phyloP scores from a whole-genome alignment of 306 rosid species.

The Cicer chorassanicum region DNA sequence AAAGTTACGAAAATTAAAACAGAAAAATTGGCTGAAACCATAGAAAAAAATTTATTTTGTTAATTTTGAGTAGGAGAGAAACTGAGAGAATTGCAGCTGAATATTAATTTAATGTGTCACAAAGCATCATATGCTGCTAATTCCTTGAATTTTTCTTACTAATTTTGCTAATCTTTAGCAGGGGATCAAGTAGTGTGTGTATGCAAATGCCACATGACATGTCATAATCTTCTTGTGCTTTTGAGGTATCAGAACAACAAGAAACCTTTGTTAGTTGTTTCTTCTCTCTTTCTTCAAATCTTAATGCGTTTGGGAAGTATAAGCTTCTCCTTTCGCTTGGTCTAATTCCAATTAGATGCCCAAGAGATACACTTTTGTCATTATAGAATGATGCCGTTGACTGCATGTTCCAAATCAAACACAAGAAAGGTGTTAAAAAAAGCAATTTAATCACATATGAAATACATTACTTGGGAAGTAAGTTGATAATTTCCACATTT shows the following conservation, averaged over 20 bases:
- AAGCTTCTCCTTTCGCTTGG: slow-evolving; percentile 60
- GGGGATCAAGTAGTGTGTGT: slow-evolving; percentile 53
- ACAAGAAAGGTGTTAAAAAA: not conserved
- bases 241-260: slow-evolving; percentile 43
- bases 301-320: slow-evolving; percentile 51
- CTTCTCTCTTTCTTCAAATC: slow-evolving; percentile 51
- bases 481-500: slow-evolving; percentile 22
- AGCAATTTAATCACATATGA: slow-evolving; percentile 11
- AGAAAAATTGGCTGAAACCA: slow-evolving; percentile 34
- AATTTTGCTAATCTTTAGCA: slow-evolving; percentile 52
- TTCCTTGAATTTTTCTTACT: slow-evolving; percentile 59
- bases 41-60: slow-evolving; percentile 31
- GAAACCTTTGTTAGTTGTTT: slow-evolving; percentile 36
- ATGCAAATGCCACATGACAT: slow-evolving; percentile 58
- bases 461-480: not conserved
- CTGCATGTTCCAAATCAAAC: slow-evolving; percentile 51
- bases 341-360: slow-evolving; percentile 71
- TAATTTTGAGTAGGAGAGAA: slow-evolving; percentile 24
- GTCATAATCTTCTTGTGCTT: slow-evolving; percentile 42
- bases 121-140: slow-evolving; percentile 34
- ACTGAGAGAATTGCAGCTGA: not conserved
- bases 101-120: not conserved
- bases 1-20: slow-evolving; percentile 5
- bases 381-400: slow-evolving; percentile 86
- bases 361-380: slow-evolving; percentile 75